A percentile compares a stretch with the other conserved stretches of the same genome.
Conservation (phyloP, 306 rosid species). For the Aeschynomene evenia region DNA sequence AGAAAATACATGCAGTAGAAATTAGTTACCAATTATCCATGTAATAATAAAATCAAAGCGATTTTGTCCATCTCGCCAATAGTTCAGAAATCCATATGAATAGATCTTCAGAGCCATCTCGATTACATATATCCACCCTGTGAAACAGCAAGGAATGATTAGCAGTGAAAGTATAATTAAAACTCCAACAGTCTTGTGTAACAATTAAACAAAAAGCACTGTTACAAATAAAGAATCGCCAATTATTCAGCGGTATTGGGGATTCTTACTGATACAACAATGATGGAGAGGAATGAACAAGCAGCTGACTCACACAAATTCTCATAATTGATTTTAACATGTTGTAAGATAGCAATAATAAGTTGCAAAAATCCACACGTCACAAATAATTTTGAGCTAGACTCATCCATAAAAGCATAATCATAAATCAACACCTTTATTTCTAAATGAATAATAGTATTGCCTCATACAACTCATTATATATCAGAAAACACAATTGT, state of each 20-base stretch:
- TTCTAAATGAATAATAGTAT: conserved; percentile 2
- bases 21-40: conserved; percentile 68
- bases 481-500: not conserved
- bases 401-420: not conserved
- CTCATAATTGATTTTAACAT: not conserved
- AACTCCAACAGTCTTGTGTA: not conserved
- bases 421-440: not conserved
- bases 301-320: conserved; percentile 10
- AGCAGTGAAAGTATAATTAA: not conserved
- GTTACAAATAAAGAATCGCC: conserved; percentile 13
- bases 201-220: conserved; percentile 8
- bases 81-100: conserved; percentile 81
- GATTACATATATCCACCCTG: conserved; percentile 92
- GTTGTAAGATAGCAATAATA: not conserved
- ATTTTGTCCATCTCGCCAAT: conserved; percentile 96
- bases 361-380: not conserved
- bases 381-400: not conserved
- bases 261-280: conserved; percentile 1
- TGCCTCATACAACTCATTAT: not conserved
- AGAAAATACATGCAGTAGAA: conserved; percentile 6
- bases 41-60: conserved; percentile 88
- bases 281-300: conserved; percentile 18
- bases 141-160: conserved; percentile 34
- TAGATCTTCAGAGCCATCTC: conserved; percentile 89
- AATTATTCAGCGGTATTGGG: not conserved